Percentiles rank a stretch among this genome's conserved stretches.
phyloP scores from a whole-genome alignment of 2,329 filamentous ascomycete genomes.

The Spiromastix sp. region DNA sequence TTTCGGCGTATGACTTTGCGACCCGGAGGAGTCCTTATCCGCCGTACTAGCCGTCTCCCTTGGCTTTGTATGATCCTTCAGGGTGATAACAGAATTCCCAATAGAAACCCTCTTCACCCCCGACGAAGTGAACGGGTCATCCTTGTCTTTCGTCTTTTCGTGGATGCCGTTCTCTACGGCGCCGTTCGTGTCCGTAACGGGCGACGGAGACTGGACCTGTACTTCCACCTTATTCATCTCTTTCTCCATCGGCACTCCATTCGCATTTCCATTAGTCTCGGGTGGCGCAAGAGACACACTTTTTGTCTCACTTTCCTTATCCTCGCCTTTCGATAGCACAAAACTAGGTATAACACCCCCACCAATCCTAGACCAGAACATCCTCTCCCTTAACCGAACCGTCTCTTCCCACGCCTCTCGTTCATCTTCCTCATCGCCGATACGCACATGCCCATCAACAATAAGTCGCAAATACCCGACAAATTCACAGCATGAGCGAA shows the following conservation, averaged over 20 bases:
- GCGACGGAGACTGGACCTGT: not conserved
- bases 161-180: too few species aligned
- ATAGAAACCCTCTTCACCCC: conserved; percentile 12
- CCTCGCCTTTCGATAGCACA: conserved; percentile 17
- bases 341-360: conserved; percentile 73
- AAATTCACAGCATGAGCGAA: conserved; percentile 86
- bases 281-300: too few species aligned
- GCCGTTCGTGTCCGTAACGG: not conserved
- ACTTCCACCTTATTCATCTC: not conserved
- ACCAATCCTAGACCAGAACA: conserved; percentile 94
- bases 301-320: conserved; percentile 8
- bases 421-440: conserved; percentile 72
- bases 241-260: not conserved
- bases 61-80: conserved; percentile 4
- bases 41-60: not conserved
- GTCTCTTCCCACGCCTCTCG: conserved; percentile 92
- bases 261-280: too few species aligned
- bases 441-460: conserved; percentile 83
- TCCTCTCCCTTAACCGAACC: conserved; percentile 76
- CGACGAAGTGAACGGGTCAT: conserved; percentile 14
- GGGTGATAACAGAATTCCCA: conserved; percentile 10
- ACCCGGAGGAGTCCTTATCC: not conserved
- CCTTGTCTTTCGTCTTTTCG: conserved; percentile 4
- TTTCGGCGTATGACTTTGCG: too few species aligned
- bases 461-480: conserved; percentile 84